Conservation (phyloP, 179 eudicot genomes). For the Spinacia oleracea region DNA sequence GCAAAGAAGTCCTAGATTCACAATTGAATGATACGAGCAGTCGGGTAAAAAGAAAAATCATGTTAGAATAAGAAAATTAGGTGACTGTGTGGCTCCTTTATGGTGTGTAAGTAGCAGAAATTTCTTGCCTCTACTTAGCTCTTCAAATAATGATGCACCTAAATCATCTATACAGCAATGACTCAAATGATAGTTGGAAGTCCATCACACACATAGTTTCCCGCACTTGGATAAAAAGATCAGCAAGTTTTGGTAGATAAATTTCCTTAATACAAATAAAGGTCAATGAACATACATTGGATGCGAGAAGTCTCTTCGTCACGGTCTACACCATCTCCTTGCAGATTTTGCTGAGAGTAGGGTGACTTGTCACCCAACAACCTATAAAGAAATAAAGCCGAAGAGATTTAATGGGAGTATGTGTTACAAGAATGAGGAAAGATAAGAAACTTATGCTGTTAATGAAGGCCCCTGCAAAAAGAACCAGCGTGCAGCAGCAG, state of each 20-base stretch:
- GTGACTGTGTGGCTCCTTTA: neutral
- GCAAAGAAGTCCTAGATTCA: neutral
- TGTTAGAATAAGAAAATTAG: neutral
- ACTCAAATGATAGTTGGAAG: neutral
- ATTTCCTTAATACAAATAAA: constrained; percentile 4
- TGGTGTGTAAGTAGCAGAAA: neutral
- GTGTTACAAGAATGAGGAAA: neutral
- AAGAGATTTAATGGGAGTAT: neutral
- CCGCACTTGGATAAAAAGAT: neutral
- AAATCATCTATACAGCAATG: neutral
- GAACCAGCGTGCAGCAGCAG: neutral
- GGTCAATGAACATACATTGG: constrained; percentile 53
- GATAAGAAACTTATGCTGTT: neutral
- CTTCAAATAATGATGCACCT: neutral
- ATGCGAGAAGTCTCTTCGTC: constrained; percentile 96
- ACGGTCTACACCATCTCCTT: constrained; percentile 92
- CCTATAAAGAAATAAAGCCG: constrained; percentile 44
- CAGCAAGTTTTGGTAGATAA: neutral
- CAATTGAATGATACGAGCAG: neutral
- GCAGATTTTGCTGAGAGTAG: constrained; percentile 89
- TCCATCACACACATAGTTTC: neutral
- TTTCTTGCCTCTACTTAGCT: neutral
- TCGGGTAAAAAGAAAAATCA: neutral
- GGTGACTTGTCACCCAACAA: constrained; percentile 98
- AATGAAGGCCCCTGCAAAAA: neutral